Conservation (phyloP, 768 basidiomycete species). For the Tricholoma sp. region DNA sequence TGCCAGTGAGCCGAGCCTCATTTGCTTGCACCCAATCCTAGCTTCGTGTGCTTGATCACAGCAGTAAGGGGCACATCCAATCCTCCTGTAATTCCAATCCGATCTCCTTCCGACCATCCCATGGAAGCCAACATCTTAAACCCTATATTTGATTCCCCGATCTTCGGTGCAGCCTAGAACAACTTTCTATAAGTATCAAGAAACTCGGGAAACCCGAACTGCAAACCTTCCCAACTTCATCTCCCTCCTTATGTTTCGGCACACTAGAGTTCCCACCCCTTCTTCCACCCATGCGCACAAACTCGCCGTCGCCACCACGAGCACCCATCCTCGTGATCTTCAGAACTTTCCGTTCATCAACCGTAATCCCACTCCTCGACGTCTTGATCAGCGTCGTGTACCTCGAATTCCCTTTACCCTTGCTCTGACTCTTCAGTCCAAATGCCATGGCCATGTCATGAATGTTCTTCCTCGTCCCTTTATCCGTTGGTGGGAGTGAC, state of each 20-base stretch:
- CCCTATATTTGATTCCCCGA: slow-evolving; percentile 76
- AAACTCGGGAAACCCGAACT: slow-evolving; percentile 1
- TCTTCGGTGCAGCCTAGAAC: slow-evolving; percentile 69
- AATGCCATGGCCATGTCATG: slow-evolving; percentile 83
- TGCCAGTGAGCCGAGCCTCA: slow-evolving; percentile 8
- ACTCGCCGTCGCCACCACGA: slow-evolving; percentile 26
- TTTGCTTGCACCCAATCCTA: slow-evolving; percentile 70
- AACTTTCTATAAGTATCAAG: neutral
- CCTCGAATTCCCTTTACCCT: slow-evolving; percentile 60
- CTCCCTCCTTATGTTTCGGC: slow-evolving; percentile 71
- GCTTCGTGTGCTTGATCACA: slow-evolving; percentile 81
- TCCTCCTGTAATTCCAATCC: slow-evolving; percentile 65
- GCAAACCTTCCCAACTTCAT: slow-evolving; percentile 77
- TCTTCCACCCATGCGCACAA: slow-evolving; percentile 28
- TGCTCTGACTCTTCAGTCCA: slow-evolving; percentile 71
- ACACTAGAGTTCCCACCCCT: slow-evolving; percentile 17
- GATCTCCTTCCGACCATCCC: slow-evolving; percentile 86
- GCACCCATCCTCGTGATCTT: slow-evolving; percentile 34
- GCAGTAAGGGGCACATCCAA: slow-evolving; percentile 76
- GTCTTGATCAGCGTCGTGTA: slow-evolving; percentile 80
- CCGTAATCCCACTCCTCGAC: slow-evolving; percentile 43
- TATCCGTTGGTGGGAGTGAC: slow-evolving; percentile 75
- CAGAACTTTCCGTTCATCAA: slow-evolving; percentile 59
- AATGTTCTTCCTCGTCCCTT: slow-evolving; percentile 61
- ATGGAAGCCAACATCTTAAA: slow-evolving; percentile 84